Base-by-base conservation (phyloP, 2,329 filamentous ascomycete genomes). In the Conoideocrella luteorostrata region DNA sequence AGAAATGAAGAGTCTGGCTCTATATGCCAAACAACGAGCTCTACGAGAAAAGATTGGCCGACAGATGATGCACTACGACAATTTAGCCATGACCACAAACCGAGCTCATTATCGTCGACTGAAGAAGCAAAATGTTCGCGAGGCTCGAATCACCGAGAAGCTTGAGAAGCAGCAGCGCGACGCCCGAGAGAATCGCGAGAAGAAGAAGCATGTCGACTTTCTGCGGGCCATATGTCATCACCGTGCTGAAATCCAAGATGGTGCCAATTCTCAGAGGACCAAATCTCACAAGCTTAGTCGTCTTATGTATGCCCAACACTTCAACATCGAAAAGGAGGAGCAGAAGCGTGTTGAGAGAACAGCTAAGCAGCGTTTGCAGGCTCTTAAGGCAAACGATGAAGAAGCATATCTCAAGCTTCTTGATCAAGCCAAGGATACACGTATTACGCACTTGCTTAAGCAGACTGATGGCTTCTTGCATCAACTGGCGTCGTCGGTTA, bases 101-200 rank as follows among this genome's bases (percentile, higher is more conserved):
- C 83, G 93, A 40, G 84, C 86, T 42, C 79, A 84, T 57, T 96
- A 96, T 64, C 86, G 93, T 28, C 84, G 93, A 40, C 86, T 93
- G 72, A 98, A 98, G 83, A 97, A 96, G 71, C 91, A 96, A 65
- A 95, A 86, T 39, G 77, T 97, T 39, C 84, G 91, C 28, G 93
- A 98, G 68, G 93, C 93, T 45, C 85, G 91, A 45, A 94, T 98
- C 52, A 98, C 93, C 0, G 93, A 98, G 77, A 98, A 96, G 67
- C 80, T 98, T 2, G 93, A 98, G 78, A 97, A 97, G 70, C 90
- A 98, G 64, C 93, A 98, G 63, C 88, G 93, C 45, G 91, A 97
- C 64, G 91, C 90, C 33, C 86, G 93, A 46, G 91, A 97, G 70
- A 88, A 86, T 52, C 87, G 94, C 50, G 93, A 98, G 69, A 95